Conservation (phyloP, 177 flowering plant species). For the Vitis hybrid region DNA sequence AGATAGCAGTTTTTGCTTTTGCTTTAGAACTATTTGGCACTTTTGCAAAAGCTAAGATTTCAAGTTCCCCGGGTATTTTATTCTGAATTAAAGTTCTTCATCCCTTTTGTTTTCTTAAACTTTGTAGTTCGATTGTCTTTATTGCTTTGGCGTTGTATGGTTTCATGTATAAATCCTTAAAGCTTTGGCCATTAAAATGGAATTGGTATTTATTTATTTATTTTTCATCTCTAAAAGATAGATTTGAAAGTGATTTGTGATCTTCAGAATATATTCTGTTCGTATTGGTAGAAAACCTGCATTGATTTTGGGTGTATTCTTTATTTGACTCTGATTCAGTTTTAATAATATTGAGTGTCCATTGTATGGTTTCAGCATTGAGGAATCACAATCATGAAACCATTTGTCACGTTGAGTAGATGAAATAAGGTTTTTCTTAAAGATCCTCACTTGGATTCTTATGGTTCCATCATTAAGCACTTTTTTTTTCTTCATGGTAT, state of each 20-base stretch:
- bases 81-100: constrained; percentile 8
- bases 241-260: neutral
- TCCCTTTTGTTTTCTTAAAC: neutral
- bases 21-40: neutral
- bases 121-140: neutral
- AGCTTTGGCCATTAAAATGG: neutral
- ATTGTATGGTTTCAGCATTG: too few relatives aligned
- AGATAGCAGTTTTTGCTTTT: neutral
- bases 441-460: too few relatives aligned
- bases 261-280: neutral
- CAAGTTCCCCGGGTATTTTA: constrained; percentile 3
- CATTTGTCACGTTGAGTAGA: too few relatives aligned
- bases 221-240: neutral
- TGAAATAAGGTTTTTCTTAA: too few relatives aligned
- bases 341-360: too few relatives aligned
- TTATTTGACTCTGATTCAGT: too few relatives aligned
- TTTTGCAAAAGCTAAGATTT: constrained; percentile 4
- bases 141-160: neutral
- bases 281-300: neutral
- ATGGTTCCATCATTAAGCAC: too few relatives aligned
- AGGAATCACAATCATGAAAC: too few relatives aligned
- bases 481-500: too few relatives aligned
- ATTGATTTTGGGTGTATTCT: too few relatives aligned
- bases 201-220: neutral
- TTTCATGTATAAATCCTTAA: neutral